Evolutionary conservation across 495 filamentous ascomycete species (phyloP).

Genomic region (Penicillium arizonense): DNA sequence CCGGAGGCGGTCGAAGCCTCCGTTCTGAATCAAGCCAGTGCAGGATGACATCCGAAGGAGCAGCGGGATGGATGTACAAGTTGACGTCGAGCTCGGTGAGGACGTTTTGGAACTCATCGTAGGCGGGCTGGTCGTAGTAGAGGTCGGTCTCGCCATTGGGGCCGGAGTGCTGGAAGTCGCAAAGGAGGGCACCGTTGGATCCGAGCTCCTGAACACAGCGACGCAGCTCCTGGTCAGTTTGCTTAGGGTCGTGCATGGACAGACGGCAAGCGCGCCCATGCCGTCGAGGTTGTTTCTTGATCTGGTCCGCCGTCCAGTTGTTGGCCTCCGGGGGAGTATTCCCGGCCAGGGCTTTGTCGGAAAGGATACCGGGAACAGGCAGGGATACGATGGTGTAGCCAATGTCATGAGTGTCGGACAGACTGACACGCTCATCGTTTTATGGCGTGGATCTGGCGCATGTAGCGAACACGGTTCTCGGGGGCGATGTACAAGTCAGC

Average conservation of each 20-base stretch:
- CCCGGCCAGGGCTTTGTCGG: conserved; percentile 17
- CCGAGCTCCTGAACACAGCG: conserved; percentile 48
- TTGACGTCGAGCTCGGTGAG: conserved; percentile 48
- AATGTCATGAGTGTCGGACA: conserved; percentile 49
- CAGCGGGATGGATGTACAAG: conserved; percentile 52
- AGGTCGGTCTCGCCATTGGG: conserved; percentile 37
- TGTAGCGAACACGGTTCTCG: conserved; percentile 15
- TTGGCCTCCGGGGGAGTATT: conserved; percentile 37
- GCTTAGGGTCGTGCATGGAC: conserved; percentile 39
- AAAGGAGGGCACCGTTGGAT: conserved; percentile 50
- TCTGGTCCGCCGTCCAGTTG: conserved; percentile 43
- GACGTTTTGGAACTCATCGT: conserved; percentile 48
- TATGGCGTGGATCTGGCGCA: conserved; percentile 32
- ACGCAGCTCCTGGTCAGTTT: conserved; percentile 45
- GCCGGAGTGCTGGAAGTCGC: conserved; percentile 41
- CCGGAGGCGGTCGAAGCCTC: conserved; percentile 39
- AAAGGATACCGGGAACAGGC: conserved; percentile 44
- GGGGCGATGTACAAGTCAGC: conserved; percentile 21
- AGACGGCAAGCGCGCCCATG: conserved; percentile 47
- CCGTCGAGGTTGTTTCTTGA: conserved; percentile 40
- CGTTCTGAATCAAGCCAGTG: conserved; percentile 40
- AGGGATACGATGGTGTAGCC: conserved; percentile 52
- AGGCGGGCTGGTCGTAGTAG: conserved; percentile 49
- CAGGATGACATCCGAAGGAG: conserved; percentile 24
- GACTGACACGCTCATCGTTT: conserved; percentile 36